Evolutionary conservation across 2,329 filamentous ascomycete genomes (phyloP).

Genomic region (Colletotrichum sp.): DNA sequence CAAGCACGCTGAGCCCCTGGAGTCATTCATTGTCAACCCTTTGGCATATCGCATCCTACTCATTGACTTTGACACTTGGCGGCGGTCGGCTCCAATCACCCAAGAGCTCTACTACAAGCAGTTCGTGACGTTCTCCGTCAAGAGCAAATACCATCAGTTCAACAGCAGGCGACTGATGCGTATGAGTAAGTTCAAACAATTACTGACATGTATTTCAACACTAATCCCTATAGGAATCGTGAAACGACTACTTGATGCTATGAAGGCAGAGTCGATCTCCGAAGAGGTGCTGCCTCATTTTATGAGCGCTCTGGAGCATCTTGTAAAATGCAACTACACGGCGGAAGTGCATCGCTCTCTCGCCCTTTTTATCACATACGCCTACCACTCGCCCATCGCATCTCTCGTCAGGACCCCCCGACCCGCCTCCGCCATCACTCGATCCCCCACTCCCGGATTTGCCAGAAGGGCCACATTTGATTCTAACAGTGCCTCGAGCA

Average conservation of each 20-base stretch:
- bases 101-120: constrained; percentile 93
- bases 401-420: constrained; percentile 59
- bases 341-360: constrained; percentile 86
- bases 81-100: constrained; percentile 75
- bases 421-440: constrained; percentile 40
- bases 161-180: constrained; percentile 85
- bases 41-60: constrained; percentile 91
- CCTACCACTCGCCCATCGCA: constrained; percentile 68
- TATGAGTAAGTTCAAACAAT: constrained; percentile 73
- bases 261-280: constrained; percentile 83
- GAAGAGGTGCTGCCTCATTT: constrained; percentile 77
- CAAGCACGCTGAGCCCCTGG: constrained; percentile 76
- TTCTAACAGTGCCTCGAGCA: constrained; percentile 24
- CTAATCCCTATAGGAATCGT: constrained; percentile 70
- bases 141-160: constrained; percentile 90
- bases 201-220: neutral
- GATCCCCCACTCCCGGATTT: constrained; percentile 45
- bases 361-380: constrained; percentile 91
- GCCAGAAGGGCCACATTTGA: constrained; percentile 44
- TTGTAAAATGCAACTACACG: constrained; percentile 82
- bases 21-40: constrained; percentile 95
- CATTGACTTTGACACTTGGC: constrained; percentile 93
- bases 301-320: constrained; percentile 76
- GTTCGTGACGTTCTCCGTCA: constrained; percentile 85
- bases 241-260: constrained; percentile 85